Evolutionary conservation across 345 rosid species (phyloP), one percentile per base, ranked within the genome.

Genomic region (Firmiana major): DNA sequence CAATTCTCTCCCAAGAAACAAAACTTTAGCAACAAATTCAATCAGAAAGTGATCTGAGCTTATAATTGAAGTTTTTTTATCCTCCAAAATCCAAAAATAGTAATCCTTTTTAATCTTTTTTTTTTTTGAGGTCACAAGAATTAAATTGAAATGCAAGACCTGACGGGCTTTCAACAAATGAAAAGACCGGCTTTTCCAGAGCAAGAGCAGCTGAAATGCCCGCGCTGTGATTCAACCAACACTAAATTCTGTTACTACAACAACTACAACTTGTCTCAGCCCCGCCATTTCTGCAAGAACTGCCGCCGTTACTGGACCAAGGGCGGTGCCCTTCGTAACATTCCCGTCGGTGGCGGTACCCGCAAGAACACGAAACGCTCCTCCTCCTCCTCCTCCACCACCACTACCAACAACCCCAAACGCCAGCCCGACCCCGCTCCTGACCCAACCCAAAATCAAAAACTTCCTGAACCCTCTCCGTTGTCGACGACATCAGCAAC

Each of bases 171-270:
- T 62, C 74, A 83, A 69, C 86, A 80, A 45, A 70, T 76, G 66
- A 86, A 77, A 79, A 40, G 40, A 9, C 87, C 89, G 3, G 89
- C 80, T 71, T 90, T 91, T 79, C 97, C 92, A 24, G 98, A 94
- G 84, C 92, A 83, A 79, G 94, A 91, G 77, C 92, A 92, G 83
- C 86, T 94, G 1, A 88, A 88, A 71, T 91, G 93, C 26, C 96
- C 96, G 7, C 93, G 93, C n/a, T 91, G 96, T 65, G 89, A 90
- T 54, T 91, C 97, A 1, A 63, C 79, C 66, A 89, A 94, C 93
- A 94, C 98, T 64, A 94, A 94, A 42, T 94, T 94, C 90, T 94
- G 98, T 84, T 94, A 92, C 90, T 94, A 89, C 88, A 94, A 94
- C 87, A 94, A 94, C 84, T 94, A 94, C 86, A 94, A 94, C 78